Percentiles rank a stretch among this genome's conserved stretches.
Conservation (phyloP, 176 grass and related monocot species). For the Phragmites australis region DNA sequence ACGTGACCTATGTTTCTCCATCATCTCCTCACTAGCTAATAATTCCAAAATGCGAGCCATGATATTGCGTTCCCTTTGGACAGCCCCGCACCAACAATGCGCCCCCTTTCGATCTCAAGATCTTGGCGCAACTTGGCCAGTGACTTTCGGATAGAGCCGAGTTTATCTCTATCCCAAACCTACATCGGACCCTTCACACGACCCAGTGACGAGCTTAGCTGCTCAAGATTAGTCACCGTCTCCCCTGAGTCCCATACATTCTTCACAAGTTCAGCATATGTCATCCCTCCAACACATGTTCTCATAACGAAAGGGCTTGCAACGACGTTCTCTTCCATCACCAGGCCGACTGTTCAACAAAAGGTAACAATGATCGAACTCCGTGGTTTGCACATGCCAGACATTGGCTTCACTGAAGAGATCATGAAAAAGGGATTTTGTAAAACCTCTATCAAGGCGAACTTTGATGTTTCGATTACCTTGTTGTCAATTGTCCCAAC, state of each 20-base stretch:
- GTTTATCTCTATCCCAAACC: too few species aligned
- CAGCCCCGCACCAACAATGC: rapidly evolving
- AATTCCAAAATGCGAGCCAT: neutral
- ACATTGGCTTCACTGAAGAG: neutral
- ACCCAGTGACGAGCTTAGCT: neutral
- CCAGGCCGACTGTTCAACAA: too few species aligned
- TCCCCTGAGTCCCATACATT: neutral
- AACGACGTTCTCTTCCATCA: neutral
- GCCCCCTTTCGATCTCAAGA: neutral
- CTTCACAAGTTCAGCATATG: neutral
- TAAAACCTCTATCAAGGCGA: neutral
- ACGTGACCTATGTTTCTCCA: neutral
- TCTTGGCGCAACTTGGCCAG: neutral
- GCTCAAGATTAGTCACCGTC: neutral
- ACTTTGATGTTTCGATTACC: neutral
- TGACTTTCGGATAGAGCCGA: too few species aligned
- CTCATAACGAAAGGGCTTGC: neutral
- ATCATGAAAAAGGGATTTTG: neutral
- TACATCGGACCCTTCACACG: too few species aligned
- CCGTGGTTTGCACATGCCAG: neutral
- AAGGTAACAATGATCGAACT: neutral
- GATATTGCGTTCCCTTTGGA: neutral
- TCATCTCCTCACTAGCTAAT: neutral
- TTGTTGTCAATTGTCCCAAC: neutral
- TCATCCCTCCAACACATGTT: neutral